Evolutionary conservation across 148 eudicot genomes (phyloP).

Genomic region (Vaccinium vitisidaea): DNA sequence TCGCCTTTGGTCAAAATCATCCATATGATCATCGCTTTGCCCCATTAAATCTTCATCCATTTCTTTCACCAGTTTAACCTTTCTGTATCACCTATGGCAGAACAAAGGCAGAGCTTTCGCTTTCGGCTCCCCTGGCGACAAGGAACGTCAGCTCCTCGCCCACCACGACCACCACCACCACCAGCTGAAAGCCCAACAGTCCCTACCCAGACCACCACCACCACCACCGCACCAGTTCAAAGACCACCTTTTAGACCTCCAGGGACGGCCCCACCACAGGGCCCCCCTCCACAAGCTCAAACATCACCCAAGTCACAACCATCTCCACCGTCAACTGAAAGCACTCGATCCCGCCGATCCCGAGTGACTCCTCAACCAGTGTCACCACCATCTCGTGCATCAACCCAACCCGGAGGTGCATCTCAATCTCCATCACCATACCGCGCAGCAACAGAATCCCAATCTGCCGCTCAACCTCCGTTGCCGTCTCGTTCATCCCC

Average conservation of each 20-base stretch:
- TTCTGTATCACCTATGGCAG: slow-evolving; percentile 11
- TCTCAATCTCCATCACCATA: neutral
- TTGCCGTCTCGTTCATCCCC: slow-evolving; percentile 21
- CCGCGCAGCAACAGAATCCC: neutral
- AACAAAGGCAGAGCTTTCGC: slow-evolving; percentile 16
- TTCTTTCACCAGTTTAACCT: neutral
- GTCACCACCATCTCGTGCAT: slow-evolving; percentile 2
- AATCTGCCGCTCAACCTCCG: slow-evolving; percentile 10
- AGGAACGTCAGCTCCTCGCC: neutral
- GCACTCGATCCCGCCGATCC: slow-evolving; percentile 8
- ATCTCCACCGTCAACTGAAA: slow-evolving; percentile 11
- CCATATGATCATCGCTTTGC: neutral
- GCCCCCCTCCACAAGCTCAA: slow-evolving; percentile 14
- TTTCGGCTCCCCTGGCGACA: slow-evolving; percentile 19
- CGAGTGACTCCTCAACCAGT: neutral
- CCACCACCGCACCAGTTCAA: neutral
- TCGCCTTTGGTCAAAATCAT: neutral
- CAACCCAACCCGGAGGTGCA: neutral
- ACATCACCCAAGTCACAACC: neutral
- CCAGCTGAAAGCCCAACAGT: neutral
- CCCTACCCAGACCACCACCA: neutral
- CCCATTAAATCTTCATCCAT: neutral
- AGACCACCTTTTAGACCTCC: neutral
- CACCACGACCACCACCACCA: neutral
- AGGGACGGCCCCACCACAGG: neutral